A percentile compares a stretch with the other conserved stretches of the same genome.
phyloP scores from a whole-genome alignment of 768 basidiomycete genomes.

The Boletus pseudopeckii region DNA sequence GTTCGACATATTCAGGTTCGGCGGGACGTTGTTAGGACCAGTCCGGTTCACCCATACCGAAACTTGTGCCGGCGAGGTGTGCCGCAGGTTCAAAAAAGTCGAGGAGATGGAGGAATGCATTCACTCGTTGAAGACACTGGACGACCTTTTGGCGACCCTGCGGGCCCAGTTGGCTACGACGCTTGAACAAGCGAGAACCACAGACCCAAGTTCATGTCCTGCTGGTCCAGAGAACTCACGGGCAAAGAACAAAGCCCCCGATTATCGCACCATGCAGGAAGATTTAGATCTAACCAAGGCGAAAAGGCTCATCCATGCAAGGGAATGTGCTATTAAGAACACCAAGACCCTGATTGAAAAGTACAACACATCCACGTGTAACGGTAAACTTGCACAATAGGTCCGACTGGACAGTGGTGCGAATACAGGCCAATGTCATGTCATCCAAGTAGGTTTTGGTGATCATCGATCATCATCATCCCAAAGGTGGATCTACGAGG shows the following conservation, averaged over 20 bases:
- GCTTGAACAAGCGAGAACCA: not conserved
- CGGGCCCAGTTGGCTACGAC: slow-evolving; percentile 40
- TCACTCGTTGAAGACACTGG: slow-evolving; percentile 53
- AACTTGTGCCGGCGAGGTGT: slow-evolving; percentile 71
- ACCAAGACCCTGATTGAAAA: slow-evolving; percentile 57
- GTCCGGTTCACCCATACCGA: slow-evolving; percentile 75
- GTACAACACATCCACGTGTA: slow-evolving; percentile 8
- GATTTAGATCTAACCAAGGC: slow-evolving; percentile 56
- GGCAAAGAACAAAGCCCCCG: slow-evolving; percentile 30
- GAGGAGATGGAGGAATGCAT: slow-evolving; percentile 68
- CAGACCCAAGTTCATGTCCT: not conserved
- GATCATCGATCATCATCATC: not conserved
- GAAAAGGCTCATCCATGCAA: slow-evolving; percentile 61
- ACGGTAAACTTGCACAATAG: not conserved
- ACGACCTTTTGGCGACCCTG: slow-evolving; percentile 55
- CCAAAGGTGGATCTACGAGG: not conserved
- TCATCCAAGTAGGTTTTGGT: not conserved
- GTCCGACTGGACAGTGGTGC: slow-evolving; percentile 1
- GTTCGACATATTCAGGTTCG: slow-evolving; percentile 51
- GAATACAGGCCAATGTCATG: not conserved
- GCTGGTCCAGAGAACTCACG: not conserved
- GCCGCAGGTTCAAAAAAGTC: slow-evolving; percentile 58
- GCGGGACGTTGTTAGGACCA: slow-evolving; percentile 77
- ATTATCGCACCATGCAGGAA: slow-evolving; percentile 45
- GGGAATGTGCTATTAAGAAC: slow-evolving; percentile 64